phyloP scores from a whole-genome alignment of 1,284 basidiomycete genomes.

The Tylopilus sp. region DNA sequence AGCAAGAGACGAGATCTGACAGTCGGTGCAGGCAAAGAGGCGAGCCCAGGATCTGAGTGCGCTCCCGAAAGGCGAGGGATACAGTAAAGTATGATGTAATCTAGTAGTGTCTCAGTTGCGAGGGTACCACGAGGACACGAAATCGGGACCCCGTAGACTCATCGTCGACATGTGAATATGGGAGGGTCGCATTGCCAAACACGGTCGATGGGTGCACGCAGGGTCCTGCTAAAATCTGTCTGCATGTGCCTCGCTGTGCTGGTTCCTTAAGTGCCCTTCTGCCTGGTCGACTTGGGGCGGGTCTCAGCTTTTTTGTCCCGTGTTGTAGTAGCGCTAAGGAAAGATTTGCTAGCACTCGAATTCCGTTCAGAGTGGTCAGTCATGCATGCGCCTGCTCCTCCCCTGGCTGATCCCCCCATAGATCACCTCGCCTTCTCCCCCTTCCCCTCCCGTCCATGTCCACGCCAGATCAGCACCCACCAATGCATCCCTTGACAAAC shows the following conservation, averaged over 20 bases:
- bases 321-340: too few relatives aligned
- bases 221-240: constrained; percentile 29
- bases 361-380: too few relatives aligned
- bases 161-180: constrained; percentile 37
- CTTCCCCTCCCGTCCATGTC: constrained; percentile 17
- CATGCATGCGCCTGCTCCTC: too few relatives aligned
- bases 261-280: too few relatives aligned
- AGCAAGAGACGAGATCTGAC: too few relatives aligned
- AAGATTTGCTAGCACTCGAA: too few relatives aligned
- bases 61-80: too few relatives aligned
- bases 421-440: constrained; percentile 5
- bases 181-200: constrained; percentile 29
- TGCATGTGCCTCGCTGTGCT: constrained; percentile 33
- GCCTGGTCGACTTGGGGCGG: constrained; percentile 29
- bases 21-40: too few relatives aligned
- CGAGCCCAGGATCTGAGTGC: too few relatives aligned
- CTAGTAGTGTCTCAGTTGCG: constrained; percentile 29
- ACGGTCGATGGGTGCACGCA: background rate
- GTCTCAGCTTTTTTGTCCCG: constrained; percentile 4
- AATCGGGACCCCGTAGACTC: constrained; percentile 29
- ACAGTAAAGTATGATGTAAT: too few relatives aligned
- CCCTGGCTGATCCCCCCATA: constrained; percentile 6
- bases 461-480: constrained; percentile 20
- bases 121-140: constrained; percentile 36
- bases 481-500: constrained; percentile 43